Conservation (phyloP, 106 monocot genomes). For the Dioscorea dumetorum region DNA sequence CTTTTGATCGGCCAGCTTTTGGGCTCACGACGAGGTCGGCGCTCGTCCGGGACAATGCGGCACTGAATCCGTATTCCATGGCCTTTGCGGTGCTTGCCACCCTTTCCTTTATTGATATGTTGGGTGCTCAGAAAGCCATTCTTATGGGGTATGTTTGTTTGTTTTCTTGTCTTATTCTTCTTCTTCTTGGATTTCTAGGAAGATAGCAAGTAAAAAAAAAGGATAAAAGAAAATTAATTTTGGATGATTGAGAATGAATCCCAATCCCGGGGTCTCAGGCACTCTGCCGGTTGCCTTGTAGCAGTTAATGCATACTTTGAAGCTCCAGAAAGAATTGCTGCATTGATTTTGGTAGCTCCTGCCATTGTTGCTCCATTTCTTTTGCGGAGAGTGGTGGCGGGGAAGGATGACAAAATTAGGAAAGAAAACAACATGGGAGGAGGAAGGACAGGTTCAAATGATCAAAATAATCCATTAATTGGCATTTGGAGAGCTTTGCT, state of each 20-base stretch:
- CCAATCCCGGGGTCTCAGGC: slow-evolving; percentile 41
- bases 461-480: slow-evolving; percentile 20
- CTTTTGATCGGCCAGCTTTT: slow-evolving; percentile 93
- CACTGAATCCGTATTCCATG: slow-evolving; percentile 79
- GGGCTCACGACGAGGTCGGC: slow-evolving; percentile 63
- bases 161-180: neutral
- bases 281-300: slow-evolving; percentile 91
- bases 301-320: slow-evolving; percentile 80
- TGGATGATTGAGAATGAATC: no score
- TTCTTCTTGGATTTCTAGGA: neutral
- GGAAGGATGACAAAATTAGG: slow-evolving; percentile 11
- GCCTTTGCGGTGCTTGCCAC: slow-evolving; percentile 78
- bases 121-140: slow-evolving; percentile 59
- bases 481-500: slow-evolving; percentile 43
- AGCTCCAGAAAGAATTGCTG: slow-evolving; percentile 73
- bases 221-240: no score
- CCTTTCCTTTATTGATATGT: slow-evolving; percentile 52
- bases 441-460: neutral
- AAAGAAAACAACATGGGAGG: slow-evolving; percentile 3
- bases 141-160: slow-evolving; percentile 55
- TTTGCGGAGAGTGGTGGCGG: slow-evolving; percentile 2
- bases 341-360: slow-evolving; percentile 76
- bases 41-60: neutral
- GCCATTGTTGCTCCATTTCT: slow-evolving; percentile 71
- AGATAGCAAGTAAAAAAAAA: neutral